phyloP scores from a whole-genome alignment of 441 rosid species.

The Populus hybrid region DNA sequence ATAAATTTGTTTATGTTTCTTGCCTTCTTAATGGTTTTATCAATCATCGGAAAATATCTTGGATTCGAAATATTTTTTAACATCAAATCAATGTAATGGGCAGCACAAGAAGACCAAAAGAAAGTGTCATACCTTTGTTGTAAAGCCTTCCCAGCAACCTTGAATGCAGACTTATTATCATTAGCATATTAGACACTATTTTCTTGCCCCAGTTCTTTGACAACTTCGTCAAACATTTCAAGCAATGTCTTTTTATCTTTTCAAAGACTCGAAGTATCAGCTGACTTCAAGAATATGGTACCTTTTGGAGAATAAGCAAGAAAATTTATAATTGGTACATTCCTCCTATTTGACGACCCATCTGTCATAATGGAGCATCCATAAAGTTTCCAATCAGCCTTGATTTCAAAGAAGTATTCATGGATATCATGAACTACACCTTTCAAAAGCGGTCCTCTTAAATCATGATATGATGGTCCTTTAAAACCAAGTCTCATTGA shows the following conservation, averaged over 20 bases:
- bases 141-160: too few species aligned
- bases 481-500: not conserved
- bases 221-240: not conserved
- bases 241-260: not conserved
- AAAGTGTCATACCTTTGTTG: too few species aligned
- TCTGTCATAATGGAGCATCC: too few species aligned
- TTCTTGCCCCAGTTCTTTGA: not conserved
- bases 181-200: too few species aligned
- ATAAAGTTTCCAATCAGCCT: not conserved
- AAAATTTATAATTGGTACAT: too few species aligned
- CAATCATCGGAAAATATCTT: too few species aligned
- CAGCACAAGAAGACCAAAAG: not conserved
- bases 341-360: too few species aligned
- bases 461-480: conserved; percentile 1
- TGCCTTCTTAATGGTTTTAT: too few species aligned
- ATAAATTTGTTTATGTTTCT: too few species aligned
- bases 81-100: not conserved
- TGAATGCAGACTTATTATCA: too few species aligned
- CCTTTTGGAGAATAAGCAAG: not conserved
- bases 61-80: too few species aligned
- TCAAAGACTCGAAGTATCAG: not conserved
- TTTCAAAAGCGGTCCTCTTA: not conserved
- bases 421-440: not conserved
- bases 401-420: not conserved
- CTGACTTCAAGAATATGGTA: not conserved